Evolutionary conservation across 768 basidiomycete genomes (phyloP).

Genomic region (Hirschioporus abietinus): DNA sequence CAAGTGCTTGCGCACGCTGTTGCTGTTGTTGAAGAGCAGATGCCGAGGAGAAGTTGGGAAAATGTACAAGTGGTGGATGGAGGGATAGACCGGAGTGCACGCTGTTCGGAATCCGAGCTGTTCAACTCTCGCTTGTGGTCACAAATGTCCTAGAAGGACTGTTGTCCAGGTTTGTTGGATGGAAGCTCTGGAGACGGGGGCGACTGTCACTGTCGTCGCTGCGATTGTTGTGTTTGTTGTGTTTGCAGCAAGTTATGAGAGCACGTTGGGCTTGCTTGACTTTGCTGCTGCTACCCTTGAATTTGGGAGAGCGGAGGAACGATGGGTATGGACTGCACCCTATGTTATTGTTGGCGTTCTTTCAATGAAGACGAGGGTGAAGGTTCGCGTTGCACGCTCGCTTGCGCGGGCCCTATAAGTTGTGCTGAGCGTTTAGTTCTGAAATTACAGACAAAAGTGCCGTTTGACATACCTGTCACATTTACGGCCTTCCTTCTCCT

Average conservation of each 20-base stretch:
- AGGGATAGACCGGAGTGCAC: conserved; percentile 46
- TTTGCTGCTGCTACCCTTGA: too few relatives aligned
- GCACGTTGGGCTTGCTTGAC: too few relatives aligned
- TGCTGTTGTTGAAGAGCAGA: conserved; percentile 19
- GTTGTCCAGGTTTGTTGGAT: conserved; percentile 28
- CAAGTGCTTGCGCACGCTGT: conserved; percentile 26
- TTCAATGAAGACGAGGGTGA: conserved; percentile 31
- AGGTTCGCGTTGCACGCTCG: conserved; percentile 31
- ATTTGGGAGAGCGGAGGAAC: too few relatives aligned
- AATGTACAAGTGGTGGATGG: conserved; percentile 27
- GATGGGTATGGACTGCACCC: too few relatives aligned
- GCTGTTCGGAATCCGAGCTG: conserved; percentile 25
- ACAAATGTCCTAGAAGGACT: conserved; percentile 12
- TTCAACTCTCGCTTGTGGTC: conserved; percentile 20
- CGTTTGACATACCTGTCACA: not conserved
- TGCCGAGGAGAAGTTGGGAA: conserved; percentile 20
- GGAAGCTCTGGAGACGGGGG: too few relatives aligned
- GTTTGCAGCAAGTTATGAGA: too few relatives aligned
- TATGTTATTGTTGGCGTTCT: too few relatives aligned
- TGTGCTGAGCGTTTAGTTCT: not conserved
- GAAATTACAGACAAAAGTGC: not conserved
- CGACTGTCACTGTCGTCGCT: too few relatives aligned
- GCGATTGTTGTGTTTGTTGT: too few relatives aligned
- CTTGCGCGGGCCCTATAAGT: conserved; percentile 15
- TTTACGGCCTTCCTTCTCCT: not conserved